Base-by-base conservation (phyloP, 2,329 filamentous ascomycete species). In the Alternaria metachromatica region DNA sequence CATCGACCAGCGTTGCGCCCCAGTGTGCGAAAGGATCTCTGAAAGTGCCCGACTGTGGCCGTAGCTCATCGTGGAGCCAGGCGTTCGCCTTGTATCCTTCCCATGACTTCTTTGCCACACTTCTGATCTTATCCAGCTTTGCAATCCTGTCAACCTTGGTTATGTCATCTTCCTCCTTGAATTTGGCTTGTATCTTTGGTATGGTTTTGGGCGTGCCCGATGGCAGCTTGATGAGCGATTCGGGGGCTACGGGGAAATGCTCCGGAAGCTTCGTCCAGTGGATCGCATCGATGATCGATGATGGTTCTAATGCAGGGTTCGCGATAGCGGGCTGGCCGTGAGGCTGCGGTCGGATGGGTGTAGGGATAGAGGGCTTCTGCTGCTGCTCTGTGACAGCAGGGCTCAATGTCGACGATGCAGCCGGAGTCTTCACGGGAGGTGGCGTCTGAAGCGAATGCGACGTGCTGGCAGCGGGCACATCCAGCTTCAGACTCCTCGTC, bases 21-120 rank as follows among this genome's bases (percentile, higher is more conserved):
- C 94, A 97, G 54, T 92, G 93, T 76, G 93, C 95, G 79, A 98
- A 98, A 0, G 93, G 92, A 75, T 97, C 92, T 18, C 88, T 87
- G 67, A 84, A 88, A 13, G 82, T 83, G 55, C 89, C 89, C 28
- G 88, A 87, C 10, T 95, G 84, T 2, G 96, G 96, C 48, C 82
- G 86, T 15, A 98, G 81, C 82, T 98, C 96, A 75, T 98, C 96
- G 71, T 96, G 92, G 65, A 90, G 87, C 88, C 92, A 96, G 11
- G 94, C 95, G 72, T 89, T 85, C 64, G 88, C 84, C 74, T 87
- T 91, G 81, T 98, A 98, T 37, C 92, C 93, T 5, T 84, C 81
- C 95, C 96, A 98, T 0, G 93, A 89, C 71, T 90, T 90, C 72
- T 87, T 83, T 78, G 96, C 92, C 62, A 94, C 91, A 6, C 87